Evolutionary conservation across 202 grass and related monocot species (phyloP), one percentile per base, ranked within the genome.

Genomic region (Carex sylvatica): DNA sequence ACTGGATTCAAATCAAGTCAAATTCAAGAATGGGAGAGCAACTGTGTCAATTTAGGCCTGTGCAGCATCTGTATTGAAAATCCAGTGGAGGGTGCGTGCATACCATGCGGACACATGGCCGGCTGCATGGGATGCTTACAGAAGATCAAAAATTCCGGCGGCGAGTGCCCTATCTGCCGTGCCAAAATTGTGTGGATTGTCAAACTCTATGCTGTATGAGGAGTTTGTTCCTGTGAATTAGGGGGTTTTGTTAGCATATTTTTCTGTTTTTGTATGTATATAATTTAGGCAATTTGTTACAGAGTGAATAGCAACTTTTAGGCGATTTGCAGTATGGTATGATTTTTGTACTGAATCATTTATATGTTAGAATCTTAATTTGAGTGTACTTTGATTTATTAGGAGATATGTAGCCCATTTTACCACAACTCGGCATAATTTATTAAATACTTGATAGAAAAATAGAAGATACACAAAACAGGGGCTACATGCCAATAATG

Each of bases 101-200:
- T 95, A 83, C 95, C 95, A 0, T 98, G 95, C 19, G 95, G 95
- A 70, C 95, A 98, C 78, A 98, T 95, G 95, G 95, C 95, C 30
- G 92, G 95, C 68, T 98, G 95, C 82, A 98, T 98, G 92, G 82
- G 87, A 70, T 98, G 95, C 67, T 89, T 98, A 82, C 92, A 85
- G 83, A 91, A 95, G 54, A 95, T 98, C 59, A 89, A 98, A 59
- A 77, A 84, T 1, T 90, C 89, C 67, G 89, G 93, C 65, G 88
- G 91, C 61, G 95, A 90, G n/a, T 98, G 95, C 74, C 95, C 95
- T 9, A 90, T 98, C 79, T 98, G 95, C 28, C 95, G 95, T 26
- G 80, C 84, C 85, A 88, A 88, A 4, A 93, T 98, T 73, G 84
- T 88, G 84, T 87, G 91, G 38, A 69, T 98, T 70, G 22, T 98